phyloP scores from a whole-genome alignment of 2,329 filamentous ascomycete genomes.

The Mariannaea elegans region DNA sequence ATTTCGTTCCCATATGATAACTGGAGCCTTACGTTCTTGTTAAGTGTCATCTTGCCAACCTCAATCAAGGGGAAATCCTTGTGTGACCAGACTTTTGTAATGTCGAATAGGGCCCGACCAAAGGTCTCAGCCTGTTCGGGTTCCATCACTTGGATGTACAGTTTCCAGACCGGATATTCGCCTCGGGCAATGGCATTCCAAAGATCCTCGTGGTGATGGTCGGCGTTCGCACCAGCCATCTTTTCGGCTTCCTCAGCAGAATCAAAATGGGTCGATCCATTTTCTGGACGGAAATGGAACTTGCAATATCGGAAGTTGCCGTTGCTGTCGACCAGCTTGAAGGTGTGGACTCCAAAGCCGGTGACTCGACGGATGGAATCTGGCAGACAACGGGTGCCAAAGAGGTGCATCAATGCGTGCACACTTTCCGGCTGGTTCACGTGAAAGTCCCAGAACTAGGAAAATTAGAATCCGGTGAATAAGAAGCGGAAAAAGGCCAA shows the following conservation, averaged over 20 bases:
- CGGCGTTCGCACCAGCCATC: neutral
- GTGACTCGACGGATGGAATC: slow-evolving; percentile 56
- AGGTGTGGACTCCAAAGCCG: slow-evolving; percentile 58
- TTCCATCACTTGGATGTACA: slow-evolving; percentile 63
- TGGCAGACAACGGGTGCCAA: slow-evolving; percentile 59
- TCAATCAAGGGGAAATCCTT: slow-evolving; percentile 56
- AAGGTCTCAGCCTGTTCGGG: slow-evolving; percentile 59
- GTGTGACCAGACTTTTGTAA: slow-evolving; percentile 64
- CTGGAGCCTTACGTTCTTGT: slow-evolving; percentile 44
- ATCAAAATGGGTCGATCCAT: neutral
- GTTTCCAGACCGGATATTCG: slow-evolving; percentile 59
- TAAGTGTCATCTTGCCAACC: slow-evolving; percentile 61
- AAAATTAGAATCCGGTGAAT: too few relatives aligned
- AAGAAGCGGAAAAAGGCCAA: neutral
- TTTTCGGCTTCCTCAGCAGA: neutral
- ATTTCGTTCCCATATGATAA: too few relatives aligned
- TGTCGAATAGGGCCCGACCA: slow-evolving; percentile 62
- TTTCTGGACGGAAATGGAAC: slow-evolving; percentile 45
- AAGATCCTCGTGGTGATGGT: slow-evolving; percentile 7
- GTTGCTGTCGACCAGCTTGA: slow-evolving; percentile 53
- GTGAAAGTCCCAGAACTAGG: slow-evolving; percentile 53
- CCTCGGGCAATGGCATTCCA: slow-evolving; percentile 54
- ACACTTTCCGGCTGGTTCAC: slow-evolving; percentile 61
- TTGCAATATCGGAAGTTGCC: slow-evolving; percentile 60
- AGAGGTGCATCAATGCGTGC: slow-evolving; percentile 62